Conservation (phyloP, 768 basidiomycete genomes). For the Daedaleopsis sinensis region DNA sequence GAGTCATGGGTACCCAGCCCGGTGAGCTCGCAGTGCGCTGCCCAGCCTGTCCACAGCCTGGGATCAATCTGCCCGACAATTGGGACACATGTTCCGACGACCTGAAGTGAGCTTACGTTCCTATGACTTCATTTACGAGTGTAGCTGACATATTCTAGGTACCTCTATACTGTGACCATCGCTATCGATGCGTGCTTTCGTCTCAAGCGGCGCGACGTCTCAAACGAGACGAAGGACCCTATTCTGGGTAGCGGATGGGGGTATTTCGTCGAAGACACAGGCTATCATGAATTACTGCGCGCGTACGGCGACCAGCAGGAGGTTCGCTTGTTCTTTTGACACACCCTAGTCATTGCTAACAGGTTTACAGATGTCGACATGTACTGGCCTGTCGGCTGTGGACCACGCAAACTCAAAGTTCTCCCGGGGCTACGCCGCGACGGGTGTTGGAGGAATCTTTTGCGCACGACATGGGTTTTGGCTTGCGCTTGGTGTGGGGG, state of each 20-base stretch:
- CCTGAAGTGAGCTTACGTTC: slow-evolving; percentile 12
- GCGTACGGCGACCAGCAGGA: slow-evolving; percentile 25
- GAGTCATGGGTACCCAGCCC: slow-evolving; percentile 5
- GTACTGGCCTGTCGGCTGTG: slow-evolving; percentile 1
- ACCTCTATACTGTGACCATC: slow-evolving; percentile 27
- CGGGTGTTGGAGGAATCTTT: slow-evolving; percentile 20
- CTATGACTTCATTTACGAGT: neutral
- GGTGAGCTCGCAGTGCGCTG: slow-evolving; percentile 24
- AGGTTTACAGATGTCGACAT: neutral
- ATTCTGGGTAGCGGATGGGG: slow-evolving; percentile 24
- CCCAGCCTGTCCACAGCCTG: slow-evolving; percentile 26
- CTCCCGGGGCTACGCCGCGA: slow-evolving; percentile 10
- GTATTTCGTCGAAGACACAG: slow-evolving; percentile 28
- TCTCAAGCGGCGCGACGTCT: slow-evolving; percentile 21
- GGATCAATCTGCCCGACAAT: slow-evolving; percentile 19
- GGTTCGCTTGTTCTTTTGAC: too few species aligned
- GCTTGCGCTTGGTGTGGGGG: slow-evolving; percentile 23
- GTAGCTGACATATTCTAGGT: slow-evolving; percentile 23
- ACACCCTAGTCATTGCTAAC: too few species aligned
- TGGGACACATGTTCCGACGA: slow-evolving; percentile 14
- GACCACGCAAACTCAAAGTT: slow-evolving; percentile 6
- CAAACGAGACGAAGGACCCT: slow-evolving; percentile 2
- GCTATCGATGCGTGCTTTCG: slow-evolving; percentile 35
- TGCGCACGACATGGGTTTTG: slow-evolving; percentile 28
- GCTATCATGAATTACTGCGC: slow-evolving; percentile 22